phyloP scores from a whole-genome alignment of 257 asterid species.

The Solanum habrochaites region DNA sequence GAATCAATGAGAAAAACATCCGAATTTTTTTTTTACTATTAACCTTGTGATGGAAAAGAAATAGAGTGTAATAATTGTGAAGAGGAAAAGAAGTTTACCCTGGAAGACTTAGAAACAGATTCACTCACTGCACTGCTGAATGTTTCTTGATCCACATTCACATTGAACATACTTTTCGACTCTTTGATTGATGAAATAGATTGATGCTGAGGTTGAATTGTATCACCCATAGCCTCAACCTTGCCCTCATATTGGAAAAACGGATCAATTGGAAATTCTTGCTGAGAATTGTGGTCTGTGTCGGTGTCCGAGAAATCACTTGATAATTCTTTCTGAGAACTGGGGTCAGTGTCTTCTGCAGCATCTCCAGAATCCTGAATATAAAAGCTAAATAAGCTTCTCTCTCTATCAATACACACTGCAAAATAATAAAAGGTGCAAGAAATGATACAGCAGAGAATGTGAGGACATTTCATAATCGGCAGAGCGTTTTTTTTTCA shows the following conservation, averaged over 20 bases:
- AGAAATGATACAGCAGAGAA: background rate
- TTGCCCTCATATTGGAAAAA: conserved; percentile 7
- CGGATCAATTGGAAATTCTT: conserved; percentile 8
- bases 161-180: conserved; percentile 6
- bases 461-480: background rate
- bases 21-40: background rate
- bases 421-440: conserved; percentile 2
- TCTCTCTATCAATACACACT: conserved; percentile 17
- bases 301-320: background rate
- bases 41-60: background rate
- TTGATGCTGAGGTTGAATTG: conserved; percentile 17
- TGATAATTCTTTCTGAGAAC: background rate
- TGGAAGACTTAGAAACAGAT: background rate
- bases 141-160: conserved; percentile 11
- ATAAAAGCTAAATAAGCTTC: conserved; percentile 14
- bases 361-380: background rate
- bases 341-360: background rate
- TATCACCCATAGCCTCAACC: conserved; percentile 9
- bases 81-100: conserved; percentile 8
- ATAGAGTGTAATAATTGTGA: background rate
- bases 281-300: background rate
- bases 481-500: background rate
- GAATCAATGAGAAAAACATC: conserved; percentile 1
- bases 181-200: conserved; percentile 15
- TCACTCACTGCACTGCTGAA: background rate